A percentile compares a stretch with the other conserved stretches of the same genome.
phyloP scores from a whole-genome alignment of 805 yeast genomes.

The Metschnikowia anglica region DNA sequence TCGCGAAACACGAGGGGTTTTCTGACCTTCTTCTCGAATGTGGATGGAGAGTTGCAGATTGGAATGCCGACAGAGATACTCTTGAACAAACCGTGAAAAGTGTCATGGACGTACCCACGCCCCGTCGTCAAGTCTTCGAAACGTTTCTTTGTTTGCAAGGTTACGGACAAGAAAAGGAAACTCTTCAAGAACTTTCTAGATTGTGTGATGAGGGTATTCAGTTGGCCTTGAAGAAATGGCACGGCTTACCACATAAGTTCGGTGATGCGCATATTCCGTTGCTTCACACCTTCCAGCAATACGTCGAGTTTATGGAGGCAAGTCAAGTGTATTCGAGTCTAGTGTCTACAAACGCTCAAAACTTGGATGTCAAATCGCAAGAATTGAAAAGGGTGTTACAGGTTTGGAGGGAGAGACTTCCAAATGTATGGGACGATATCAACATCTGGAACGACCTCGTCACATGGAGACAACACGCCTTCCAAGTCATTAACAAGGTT shows the following conservation, averaged over 20 bases:
- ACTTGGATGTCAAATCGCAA: conserved; percentile 87
- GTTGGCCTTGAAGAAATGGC: conserved; percentile 88
- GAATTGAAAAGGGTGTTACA: conserved; percentile 92
- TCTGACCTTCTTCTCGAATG: conserved; percentile 94
- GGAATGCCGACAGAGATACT: conserved; percentile 94
- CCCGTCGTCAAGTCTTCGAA: conserved; percentile 92
- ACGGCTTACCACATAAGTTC: conserved; percentile 73
- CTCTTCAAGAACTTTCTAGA: conserved; percentile 79
- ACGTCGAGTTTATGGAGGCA: conserved; percentile 96
- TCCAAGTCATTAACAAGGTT: conserved; percentile 91
- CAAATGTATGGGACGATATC: conserved; percentile 96
- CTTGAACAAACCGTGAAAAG: conserved; percentile 91
- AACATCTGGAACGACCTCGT: conserved; percentile 97
- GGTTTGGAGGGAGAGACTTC: conserved; percentile 97
- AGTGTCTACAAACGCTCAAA: conserved; percentile 86
- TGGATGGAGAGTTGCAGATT: conserved; percentile 99
- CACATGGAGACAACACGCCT: conserved; percentile 98
- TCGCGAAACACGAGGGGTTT: conserved; percentile 97
- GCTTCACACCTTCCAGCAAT: conserved; percentile 93
- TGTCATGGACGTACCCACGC: conserved; percentile 98
- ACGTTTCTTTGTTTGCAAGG: conserved; percentile 92
- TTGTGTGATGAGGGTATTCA: conserved; percentile 96
- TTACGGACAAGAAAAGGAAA: conserved; percentile 85
- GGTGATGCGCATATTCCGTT: conserved; percentile 86
- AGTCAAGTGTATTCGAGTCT: conserved; percentile 88